phyloP scores from a whole-genome alignment of 768 basidiomycete species.

The Naematelia aurantialba region DNA sequence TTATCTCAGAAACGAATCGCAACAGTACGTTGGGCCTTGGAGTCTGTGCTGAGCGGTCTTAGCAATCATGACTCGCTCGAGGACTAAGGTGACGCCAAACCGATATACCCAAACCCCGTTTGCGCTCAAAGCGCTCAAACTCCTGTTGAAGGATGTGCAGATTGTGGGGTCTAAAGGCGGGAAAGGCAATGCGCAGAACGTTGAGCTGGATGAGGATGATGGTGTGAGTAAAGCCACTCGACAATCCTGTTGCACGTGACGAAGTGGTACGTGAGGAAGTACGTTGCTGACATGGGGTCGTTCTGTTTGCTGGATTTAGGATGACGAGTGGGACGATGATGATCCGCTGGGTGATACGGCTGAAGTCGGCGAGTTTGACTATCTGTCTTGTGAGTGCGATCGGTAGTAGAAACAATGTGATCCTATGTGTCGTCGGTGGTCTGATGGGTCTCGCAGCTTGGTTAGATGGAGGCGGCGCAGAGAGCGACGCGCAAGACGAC shows the following conservation, averaged over 20 bases:
- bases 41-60: constrained; percentile 46
- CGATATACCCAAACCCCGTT: constrained; percentile 82
- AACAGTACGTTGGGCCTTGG: too few species aligned
- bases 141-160: constrained; percentile 78
- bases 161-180: constrained; percentile 53
- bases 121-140: constrained; percentile 86
- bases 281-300: background rate
- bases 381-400: constrained; percentile 59
- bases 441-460: constrained; percentile 31
- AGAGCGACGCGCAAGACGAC: constrained; percentile 65
- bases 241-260: too few species aligned
- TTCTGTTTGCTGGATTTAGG: constrained; percentile 38
- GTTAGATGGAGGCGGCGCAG: constrained; percentile 65
- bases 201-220: constrained; percentile 52
- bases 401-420: background rate
- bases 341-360: constrained; percentile 58
- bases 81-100: constrained; percentile 78
- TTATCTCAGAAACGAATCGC: constrained; percentile 73
- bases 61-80: constrained; percentile 97
- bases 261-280: too few species aligned
- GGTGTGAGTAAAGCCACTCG: constrained; percentile 34
- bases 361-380: constrained; percentile 71
- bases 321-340: constrained; percentile 93
- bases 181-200: constrained; percentile 46
- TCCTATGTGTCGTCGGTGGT: too few species aligned